Conservation (phyloP, 495 filamentous ascomycete genomes). For the Penicillium herquei region DNA sequence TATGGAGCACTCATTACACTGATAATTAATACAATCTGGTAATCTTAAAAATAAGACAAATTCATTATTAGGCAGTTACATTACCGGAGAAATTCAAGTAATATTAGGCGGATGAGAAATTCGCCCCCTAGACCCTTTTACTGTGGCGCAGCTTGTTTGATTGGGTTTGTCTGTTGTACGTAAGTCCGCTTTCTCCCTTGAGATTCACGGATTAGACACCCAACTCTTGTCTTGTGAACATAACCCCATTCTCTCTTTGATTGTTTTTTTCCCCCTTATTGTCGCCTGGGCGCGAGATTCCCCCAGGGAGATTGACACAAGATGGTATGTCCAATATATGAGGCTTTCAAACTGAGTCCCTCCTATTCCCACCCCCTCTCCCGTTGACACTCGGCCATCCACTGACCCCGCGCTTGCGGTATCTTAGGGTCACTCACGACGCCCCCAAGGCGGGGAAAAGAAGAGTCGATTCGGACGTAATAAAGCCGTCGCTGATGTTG, state of each 20-base stretch:
- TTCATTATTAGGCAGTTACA: no score
- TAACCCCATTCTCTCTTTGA: neutral
- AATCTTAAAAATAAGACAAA: no score
- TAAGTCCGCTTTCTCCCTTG: conserved; percentile 23
- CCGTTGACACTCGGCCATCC: conserved; percentile 15
- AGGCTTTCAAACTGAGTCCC: neutral
- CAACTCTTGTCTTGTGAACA: conserved; percentile 13
- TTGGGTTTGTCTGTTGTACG: conserved; percentile 27
- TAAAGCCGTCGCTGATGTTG: conserved; percentile 45
- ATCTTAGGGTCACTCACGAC: conserved; percentile 48
- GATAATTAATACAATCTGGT: neutral
- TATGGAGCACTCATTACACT: neutral
- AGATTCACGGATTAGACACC: conserved; percentile 7
- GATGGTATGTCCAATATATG: neutral
- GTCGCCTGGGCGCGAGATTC: conserved; percentile 31
- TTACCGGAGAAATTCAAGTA: no score
- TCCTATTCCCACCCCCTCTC: neutral
- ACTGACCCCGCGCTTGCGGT: conserved; percentile 15
- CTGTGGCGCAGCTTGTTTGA: conserved; percentile 31
- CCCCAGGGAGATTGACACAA: conserved; percentile 16
- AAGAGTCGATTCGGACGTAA: conserved; percentile 50
- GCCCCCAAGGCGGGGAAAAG: conserved; percentile 48
- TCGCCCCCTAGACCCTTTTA: conserved; percentile 16
- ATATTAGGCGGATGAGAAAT: neutral
- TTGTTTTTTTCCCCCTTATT: conserved; percentile 26